Conservation (phyloP, 306 rosid species). For the Rubus idaeus region DNA sequence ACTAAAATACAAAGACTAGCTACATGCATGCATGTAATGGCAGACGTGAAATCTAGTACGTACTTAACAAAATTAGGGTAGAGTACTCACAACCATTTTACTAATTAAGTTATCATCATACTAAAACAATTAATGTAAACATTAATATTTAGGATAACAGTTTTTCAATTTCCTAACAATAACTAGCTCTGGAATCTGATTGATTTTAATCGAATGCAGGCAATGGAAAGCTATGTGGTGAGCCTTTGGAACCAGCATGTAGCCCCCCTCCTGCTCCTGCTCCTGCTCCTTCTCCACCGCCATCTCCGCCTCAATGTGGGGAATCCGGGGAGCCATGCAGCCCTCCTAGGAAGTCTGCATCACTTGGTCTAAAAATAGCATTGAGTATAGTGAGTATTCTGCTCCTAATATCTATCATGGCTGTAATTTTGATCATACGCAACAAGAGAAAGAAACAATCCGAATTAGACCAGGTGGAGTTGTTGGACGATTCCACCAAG, state of each 20-base stretch:
- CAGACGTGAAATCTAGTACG: neutral
- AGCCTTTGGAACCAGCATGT: slow-evolving; percentile 49
- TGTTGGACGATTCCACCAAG: slow-evolving; percentile 15
- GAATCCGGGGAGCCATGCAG: neutral
- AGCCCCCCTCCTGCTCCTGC: neutral
- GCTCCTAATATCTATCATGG: slow-evolving; percentile 37
- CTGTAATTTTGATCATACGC: slow-evolving; percentile 28
- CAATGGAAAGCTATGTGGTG: slow-evolving; percentile 61
- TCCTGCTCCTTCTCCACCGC: neutral
- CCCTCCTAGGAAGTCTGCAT: neutral
- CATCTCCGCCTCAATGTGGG: neutral
- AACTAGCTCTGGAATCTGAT: neutral
- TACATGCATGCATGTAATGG: too few species aligned
- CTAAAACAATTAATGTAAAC: too few species aligned
- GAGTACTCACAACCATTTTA: neutral
- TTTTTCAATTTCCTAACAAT: too few species aligned
- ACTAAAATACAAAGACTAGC: too few species aligned
- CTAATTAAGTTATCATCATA: too few species aligned
- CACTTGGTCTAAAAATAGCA: slow-evolving; percentile 29
- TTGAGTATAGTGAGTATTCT: slow-evolving; percentile 29
- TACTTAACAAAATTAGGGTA: neutral
- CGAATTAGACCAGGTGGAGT: slow-evolving; percentile 10
- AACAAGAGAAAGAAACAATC: slow-evolving; percentile 18
- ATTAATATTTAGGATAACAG: too few species aligned
- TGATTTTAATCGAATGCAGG: slow-evolving; percentile 35